Base-by-base conservation (phyloP, 371 early-diverging fungal genomes). In the Mortierella sp. region DNA sequence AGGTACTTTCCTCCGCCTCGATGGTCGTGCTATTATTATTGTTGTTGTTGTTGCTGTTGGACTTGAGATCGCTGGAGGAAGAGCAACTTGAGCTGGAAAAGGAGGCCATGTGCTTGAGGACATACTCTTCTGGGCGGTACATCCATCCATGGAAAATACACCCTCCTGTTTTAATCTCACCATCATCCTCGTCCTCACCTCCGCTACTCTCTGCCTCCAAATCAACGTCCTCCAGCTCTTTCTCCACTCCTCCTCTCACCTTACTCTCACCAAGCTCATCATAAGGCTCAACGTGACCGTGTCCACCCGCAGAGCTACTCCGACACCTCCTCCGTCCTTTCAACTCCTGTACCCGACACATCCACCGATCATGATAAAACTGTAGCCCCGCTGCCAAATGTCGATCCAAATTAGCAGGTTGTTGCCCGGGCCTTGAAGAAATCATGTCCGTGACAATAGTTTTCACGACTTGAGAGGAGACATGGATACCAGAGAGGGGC, bases 321-420 rank as follows among this genome's bases (percentile, higher is more conserved):
- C n/a, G 42, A 44, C 44, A 54, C 28, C 26, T 10, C 14, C 8
- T 44, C 21, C 74, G 74, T 21, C 57, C 57, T 47, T 81, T 78
- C 31, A 82, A 78, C 34, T 71, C 72, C 75, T 45, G 44, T 9
- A 80, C 73, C 3, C 72, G 72, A 72, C 81, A 84, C 84, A 84
- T 72, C 77, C 82, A 80, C 8, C 65, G 77, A 42, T 85, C 86
- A 48, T 85, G 86, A 68, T 72, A 84, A 28, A 70, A 26, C 45
- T 84, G 85, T 42, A 84, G 26, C 2, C 80, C 85, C 10, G 81
- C 85, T 0, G 85, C 81, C 3, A 84, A 65, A 10, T 84, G 81
- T n/a, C 81, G 50, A 38, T 84, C 85, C n/a, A 84, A 38, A 42
- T 81, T 71, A 3, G 73, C 76, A 24, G 77, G 79, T 16, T 76